These are phyloP conservation scores for Apiospora kogelbergensis DNA, from an alignment of 2,329 filamentous ascomycete species.

Conservation along the genomic window DNA sequence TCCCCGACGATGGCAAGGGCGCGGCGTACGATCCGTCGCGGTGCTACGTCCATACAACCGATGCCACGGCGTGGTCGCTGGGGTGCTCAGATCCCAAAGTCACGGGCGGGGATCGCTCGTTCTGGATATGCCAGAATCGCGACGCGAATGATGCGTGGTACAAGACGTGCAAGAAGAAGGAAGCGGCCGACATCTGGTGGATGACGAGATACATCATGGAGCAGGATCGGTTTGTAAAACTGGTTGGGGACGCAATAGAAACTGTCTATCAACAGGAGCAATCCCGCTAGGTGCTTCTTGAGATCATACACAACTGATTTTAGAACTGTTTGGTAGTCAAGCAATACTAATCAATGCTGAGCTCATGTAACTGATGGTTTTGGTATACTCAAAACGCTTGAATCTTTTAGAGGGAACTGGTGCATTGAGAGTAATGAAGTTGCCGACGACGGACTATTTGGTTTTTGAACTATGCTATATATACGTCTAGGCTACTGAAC, in stretches of 20 bases:
- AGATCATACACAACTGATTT: too few species aligned
- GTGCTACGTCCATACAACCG: neutral
- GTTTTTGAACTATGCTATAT: too few species aligned
- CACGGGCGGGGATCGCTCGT: neutral
- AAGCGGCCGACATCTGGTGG: conserved; percentile 1
- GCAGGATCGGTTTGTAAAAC: neutral
- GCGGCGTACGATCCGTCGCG: neutral
- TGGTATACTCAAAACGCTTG: too few species aligned
- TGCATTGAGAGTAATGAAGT: too few species aligned
- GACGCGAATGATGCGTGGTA: neutral
- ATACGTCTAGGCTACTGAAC: too few species aligned
- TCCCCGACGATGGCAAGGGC: conserved; percentile 1
- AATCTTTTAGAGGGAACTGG: too few species aligned
- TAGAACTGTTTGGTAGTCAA: too few species aligned
- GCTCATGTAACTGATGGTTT: too few species aligned
- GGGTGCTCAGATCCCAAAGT: neutral
- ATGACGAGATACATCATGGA: conserved; percentile 6
- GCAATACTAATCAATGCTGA: too few species aligned
- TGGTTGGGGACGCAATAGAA: neutral
- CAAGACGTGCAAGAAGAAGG: neutral
- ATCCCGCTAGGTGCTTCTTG: too few species aligned
- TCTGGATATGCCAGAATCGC: neutral
- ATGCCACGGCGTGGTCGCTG: neutral
- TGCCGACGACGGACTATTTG: too few species aligned
- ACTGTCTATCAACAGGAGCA: neutral